These are phyloP conservation scores for Tuber melanosporum DNA, from an alignment of 495 filamentous ascomycete species.

Conservation along the genomic window DNA sequence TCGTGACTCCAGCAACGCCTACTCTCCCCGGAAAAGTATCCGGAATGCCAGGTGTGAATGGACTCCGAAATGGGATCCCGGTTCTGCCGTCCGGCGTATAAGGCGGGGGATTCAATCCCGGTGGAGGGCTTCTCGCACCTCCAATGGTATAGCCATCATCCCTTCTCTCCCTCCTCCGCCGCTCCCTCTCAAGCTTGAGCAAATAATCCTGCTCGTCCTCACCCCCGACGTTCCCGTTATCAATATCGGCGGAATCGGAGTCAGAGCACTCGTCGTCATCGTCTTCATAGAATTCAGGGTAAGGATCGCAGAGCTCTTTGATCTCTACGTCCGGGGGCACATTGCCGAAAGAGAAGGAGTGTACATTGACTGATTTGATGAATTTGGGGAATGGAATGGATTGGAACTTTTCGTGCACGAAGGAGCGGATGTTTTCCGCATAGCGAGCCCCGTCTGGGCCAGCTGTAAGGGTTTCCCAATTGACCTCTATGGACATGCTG, in stretches of 20 bases:
- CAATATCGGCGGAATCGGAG: constrained; percentile 15
- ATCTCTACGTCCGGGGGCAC: constrained; percentile 79
- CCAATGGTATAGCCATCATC: constrained; percentile 23
- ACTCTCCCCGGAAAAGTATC: constrained; percentile 36
- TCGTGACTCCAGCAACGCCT: constrained; percentile 38
- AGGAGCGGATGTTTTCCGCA: constrained; percentile 78
- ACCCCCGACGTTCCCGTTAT: constrained; percentile 11
- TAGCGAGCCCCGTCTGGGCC: constrained; percentile 78
- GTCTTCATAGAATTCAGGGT: constrained; percentile 94
- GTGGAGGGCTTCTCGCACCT: constrained; percentile 22
- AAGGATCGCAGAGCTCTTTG: constrained; percentile 91
- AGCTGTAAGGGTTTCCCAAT: constrained; percentile 88
- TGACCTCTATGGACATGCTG: constrained; percentile 89
- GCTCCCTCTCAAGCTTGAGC: constrained; percentile 46
- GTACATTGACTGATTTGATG: constrained; percentile 91
- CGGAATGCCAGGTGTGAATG: constrained; percentile 32
- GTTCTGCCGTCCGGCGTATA: constrained; percentile 30
- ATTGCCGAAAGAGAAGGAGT: constrained; percentile 85
- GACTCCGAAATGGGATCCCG: constrained; percentile 19
- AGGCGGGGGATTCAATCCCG: constrained; percentile 33
- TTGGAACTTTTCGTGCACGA: constrained; percentile 94
- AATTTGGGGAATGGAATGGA: constrained; percentile 82
- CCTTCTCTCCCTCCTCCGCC: constrained; percentile 44
- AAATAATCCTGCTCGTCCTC: constrained; percentile 44
- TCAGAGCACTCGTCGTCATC: constrained; percentile 51